These are phyloP conservation scores for Kurtzmaniella quercitrusa DNA, from an alignment of 1,139 yeast genomes.

Conservation along the genomic window DNA sequence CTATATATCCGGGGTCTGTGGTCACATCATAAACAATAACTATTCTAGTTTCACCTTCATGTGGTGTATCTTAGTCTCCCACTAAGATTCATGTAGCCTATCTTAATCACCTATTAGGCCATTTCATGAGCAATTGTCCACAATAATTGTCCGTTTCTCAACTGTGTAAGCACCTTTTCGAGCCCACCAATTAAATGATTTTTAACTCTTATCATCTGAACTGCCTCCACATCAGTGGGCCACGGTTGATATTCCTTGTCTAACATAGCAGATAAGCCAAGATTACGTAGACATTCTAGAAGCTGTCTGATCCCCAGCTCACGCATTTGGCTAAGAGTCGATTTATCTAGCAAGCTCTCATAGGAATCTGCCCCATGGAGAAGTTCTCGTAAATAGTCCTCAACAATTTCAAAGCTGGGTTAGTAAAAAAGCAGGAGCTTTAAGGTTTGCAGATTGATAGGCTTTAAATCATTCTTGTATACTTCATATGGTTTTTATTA, in stretches of 20 bases:
- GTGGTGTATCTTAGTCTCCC: too few species aligned
- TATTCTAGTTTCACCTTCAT: neutral
- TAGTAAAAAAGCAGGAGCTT: neutral
- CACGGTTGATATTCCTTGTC: neutral
- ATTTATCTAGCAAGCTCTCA: neutral
- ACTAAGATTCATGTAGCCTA: too few species aligned
- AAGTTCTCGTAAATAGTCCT: neutral
- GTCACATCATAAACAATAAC: too few species aligned
- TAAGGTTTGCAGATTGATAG: neutral
- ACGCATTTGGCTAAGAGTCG: neutral
- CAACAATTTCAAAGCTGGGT: slow-evolving; percentile 1
- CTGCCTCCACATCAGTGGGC: neutral
- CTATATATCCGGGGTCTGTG: too few species aligned
- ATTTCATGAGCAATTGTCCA: neutral
- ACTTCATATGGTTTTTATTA: too few species aligned
- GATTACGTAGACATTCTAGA: slow-evolving; percentile 8
- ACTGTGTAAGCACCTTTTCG: neutral
- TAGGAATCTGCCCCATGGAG: neutral
- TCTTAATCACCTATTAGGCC: neutral
- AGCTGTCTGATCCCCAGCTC: slow-evolving; percentile 5
- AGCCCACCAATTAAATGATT: neutral
- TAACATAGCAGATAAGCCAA: neutral
- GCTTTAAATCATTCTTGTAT: too few species aligned
- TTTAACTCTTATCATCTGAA: neutral
- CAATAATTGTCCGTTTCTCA: neutral